Conservation (phyloP, 1,139 yeast genomes). For the Saccharomyces hybrid region DNA sequence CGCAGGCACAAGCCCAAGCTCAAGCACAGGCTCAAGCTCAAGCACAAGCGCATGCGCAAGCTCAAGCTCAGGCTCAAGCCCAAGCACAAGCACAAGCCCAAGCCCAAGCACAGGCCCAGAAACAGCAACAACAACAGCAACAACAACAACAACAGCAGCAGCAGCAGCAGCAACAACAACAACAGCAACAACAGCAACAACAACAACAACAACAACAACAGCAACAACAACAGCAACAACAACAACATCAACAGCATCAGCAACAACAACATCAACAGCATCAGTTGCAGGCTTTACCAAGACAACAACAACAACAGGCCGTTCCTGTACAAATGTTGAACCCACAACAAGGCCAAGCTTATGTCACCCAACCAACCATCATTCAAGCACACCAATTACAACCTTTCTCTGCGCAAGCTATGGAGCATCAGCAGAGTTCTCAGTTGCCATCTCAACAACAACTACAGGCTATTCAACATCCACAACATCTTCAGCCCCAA, state of each 20-base stretch:
- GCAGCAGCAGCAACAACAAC: constrained; percentile 10
- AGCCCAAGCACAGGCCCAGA: constrained; percentile 7
- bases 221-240: constrained; percentile 7
- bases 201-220: constrained; percentile 10
- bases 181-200: constrained; percentile 10
- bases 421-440: constrained; percentile 12
- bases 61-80: constrained; percentile 8
- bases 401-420: constrained; percentile 1
- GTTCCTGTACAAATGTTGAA: constrained; percentile 8
- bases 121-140: constrained; percentile 8
- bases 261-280: constrained; percentile 16
- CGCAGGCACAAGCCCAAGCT: constrained; percentile 17
- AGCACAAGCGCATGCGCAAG: constrained; percentile 11
- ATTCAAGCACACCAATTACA: constrained; percentile 7
- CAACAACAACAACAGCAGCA: constrained; percentile 7
- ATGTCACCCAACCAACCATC: constrained; percentile 5
- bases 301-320: constrained; percentile 11
- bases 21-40: constrained; percentile 23
- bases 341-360: constrained; percentile 9
- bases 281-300: constrained; percentile 7
- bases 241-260: constrained; percentile 16
- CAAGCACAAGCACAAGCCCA: constrained; percentile 6
- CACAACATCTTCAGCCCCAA: constrained; percentile 5
- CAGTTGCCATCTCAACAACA: constrained; percentile 12
- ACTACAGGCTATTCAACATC: constrained; percentile 4